Evolutionary conservation across 345 rosid genomes (phyloP), one percentile per base, ranked within the genome.

Genomic region (Ailanthus altissimus): DNA sequence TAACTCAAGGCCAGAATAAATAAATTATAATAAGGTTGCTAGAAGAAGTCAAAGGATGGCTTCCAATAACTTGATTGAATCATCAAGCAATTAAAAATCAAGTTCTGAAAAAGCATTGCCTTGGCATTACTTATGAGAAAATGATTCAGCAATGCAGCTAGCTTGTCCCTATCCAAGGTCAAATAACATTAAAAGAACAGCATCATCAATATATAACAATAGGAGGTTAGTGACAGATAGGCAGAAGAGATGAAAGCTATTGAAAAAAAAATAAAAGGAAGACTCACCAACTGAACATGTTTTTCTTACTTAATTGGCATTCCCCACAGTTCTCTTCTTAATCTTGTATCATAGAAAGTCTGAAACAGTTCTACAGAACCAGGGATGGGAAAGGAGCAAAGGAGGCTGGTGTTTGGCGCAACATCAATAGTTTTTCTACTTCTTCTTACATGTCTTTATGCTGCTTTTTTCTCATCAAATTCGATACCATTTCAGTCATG

Each of bases 381-480:
- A 50, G 16, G 21, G 38, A 81, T 72, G 83, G 59, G 28, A 72
- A 74, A 54, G 78, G 75, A 70, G 51, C 46, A 57, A 40, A 46
- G 54, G 21, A 67, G 42, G 59, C 47, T 61, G 36, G 43, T 60
- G 74, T 60, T 61, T 54, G 66, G 43, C 56, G 63, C 73, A 57
- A 46, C 68, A 57, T 72, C 62, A 64, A 18, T 61, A 8, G 43
- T 51, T 54, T 74, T 61, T n/a, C 57, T 78, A 10, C 68, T 81
- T 49, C 51, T 63, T 4, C 42, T 70, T 21, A 25, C 57, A 60
- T 58, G 62, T 54, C 36, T 81, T 63, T 78, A 32, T 49, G 79
- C 76, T 63, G 20, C 76, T 9, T 14, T 46, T 63, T 70, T 56
- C 28, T n/a, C 60, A 36, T 38, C 77, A 16, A 54, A 46, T 46